Evolutionary conservation across 441 rosid species (phyloP), one percentile per base, ranked within the genome.

Genomic region (Geranium incanum): DNA sequence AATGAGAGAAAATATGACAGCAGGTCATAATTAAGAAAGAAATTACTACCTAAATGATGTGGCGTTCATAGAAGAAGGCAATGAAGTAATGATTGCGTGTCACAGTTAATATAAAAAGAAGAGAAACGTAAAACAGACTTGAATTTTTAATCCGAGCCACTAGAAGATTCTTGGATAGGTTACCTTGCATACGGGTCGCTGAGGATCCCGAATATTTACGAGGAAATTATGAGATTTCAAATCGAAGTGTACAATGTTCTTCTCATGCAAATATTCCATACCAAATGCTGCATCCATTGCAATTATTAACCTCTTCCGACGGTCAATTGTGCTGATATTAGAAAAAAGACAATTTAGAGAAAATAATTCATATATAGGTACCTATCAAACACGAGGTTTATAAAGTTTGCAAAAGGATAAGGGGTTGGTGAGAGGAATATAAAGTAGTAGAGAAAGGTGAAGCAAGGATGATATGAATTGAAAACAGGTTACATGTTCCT

Each of bases 241-340:
- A 72, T 83, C 84, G 18, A 81, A 84, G 77, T 84, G 84, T 33
- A 84, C 84, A 72, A 84, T 76, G 23, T 74, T 81, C 75, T 81
- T 84, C 37, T 39, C 78, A 19, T 84, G 87, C 68, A 84, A 69
- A 71, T 84, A 84, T 67, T 81, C 86, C 81, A 84, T 84, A 9
- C 86, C 83, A 72, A 84, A 74, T 21, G 81, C 84, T 28, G 84
- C 84, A 69, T 81, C 86, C 86, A 79, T 83, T 66, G 86, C 86
- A 68, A 83, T 76, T 33, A 76, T 75, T 65, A 80, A 55, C 55
- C 86, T 78, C 78, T 78, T 83, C 68, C 86, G 82, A 50, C 84
- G 81, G 68, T 83, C 86, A 75, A 80, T 77, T 36, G 81, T 76
- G 36, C 84, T 83, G 81, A 45, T 66, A 62, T 67, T 45, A 55